A percentile compares a stretch with the other conserved stretches of the same genome.
Evolutionary conservation across 73 alveolate species (phyloP).

Genomic region (Effrenium voratum): DNA sequence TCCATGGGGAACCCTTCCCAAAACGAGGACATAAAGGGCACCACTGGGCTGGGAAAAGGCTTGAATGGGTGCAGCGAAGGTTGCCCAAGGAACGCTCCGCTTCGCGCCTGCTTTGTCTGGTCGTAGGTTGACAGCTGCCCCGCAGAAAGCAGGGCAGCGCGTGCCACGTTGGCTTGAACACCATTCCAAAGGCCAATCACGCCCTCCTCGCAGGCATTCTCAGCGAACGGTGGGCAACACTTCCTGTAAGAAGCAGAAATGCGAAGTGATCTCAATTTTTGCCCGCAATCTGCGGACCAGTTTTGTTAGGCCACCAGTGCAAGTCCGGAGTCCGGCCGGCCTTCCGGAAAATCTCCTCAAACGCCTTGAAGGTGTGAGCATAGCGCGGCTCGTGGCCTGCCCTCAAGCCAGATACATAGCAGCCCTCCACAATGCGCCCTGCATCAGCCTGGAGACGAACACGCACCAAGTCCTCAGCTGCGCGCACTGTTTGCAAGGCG

Average conservation of each 20-base stretch:
- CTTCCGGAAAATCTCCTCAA: slow-evolving; percentile 29
- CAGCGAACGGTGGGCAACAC: background rate
- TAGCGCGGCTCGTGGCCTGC: slow-evolving; percentile 59
- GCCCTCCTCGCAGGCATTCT: background rate
- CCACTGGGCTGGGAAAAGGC: too few relatives aligned
- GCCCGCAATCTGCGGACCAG: background rate
- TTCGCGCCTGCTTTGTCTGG: slow-evolving; percentile 45
- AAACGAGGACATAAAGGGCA: too few relatives aligned
- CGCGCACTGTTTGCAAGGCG: background rate
- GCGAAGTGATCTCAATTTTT: background rate
- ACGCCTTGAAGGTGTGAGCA: slow-evolving; percentile 49
- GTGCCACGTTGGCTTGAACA: slow-evolving; percentile 77
- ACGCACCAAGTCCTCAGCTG: slow-evolving; percentile 48
- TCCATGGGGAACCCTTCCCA: too few relatives aligned
- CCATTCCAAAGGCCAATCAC: slow-evolving; percentile 74
- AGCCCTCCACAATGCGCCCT: background rate
- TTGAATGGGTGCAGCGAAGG: too few relatives aligned
- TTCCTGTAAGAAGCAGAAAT: background rate
- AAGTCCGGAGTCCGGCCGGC: too few relatives aligned
- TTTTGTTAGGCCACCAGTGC: too few relatives aligned
- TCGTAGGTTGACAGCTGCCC: slow-evolving; percentile 87
- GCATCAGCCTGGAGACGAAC: slow-evolving; percentile 54
- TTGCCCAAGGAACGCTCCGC: too few relatives aligned
- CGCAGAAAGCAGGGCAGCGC: slow-evolving; percentile 56
- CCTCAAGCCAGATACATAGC: slow-evolving; percentile 12